A percentile compares a stretch with the other conserved stretches of the same genome.
phyloP scores from a whole-genome alignment of 148 eudicot genomes.

The Diospyros lotus region DNA sequence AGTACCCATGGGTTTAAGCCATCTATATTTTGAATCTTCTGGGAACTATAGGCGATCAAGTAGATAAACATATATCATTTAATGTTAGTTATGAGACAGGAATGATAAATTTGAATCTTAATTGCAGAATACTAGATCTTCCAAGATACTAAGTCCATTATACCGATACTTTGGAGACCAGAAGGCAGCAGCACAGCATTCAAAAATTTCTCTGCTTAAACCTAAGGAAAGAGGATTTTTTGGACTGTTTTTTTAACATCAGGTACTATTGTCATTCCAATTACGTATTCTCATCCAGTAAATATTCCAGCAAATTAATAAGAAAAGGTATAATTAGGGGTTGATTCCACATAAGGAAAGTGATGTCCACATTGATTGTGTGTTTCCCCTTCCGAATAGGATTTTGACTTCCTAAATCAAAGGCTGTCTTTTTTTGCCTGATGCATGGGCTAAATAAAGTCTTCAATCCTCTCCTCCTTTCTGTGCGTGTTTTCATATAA shows the following conservation, averaged over 20 bases:
- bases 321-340: background rate
- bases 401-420: no score
- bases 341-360: background rate
- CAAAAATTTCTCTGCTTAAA: background rate
- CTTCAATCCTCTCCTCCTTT: no score
- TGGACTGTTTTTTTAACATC: background rate
- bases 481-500: no score
- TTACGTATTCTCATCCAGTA: background rate
- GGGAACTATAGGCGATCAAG: background rate
- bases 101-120: background rate
- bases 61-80: background rate
- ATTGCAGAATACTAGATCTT: constrained; percentile 1
- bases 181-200: background rate
- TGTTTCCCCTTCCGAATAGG: no score
- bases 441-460: no score
- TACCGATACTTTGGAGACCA: background rate
- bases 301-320: background rate
- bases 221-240: background rate
- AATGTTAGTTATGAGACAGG: background rate
- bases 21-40: background rate
- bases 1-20: no score
- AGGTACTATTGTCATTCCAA: background rate
- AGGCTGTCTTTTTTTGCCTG: no score
- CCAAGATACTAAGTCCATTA: background rate
- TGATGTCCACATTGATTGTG: background rate